Conservation (phyloP, 2,329 filamentous ascomycete genomes). For the Fonsecaea nubica region DNA sequence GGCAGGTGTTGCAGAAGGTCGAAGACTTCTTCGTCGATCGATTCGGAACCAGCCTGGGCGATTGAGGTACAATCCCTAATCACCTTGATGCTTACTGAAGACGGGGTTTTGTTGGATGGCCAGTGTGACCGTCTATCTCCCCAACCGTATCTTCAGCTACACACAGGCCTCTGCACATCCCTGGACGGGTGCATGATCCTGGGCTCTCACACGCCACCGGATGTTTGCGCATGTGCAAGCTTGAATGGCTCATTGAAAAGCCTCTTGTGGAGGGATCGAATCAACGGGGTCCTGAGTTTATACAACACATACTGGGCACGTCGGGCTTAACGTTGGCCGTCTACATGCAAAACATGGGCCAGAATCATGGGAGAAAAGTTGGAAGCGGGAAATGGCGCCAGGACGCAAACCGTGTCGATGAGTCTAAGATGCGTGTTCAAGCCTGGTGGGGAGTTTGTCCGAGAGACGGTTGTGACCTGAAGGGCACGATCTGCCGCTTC, state of each 20-base stretch:
- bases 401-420: neutral
- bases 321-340: neutral
- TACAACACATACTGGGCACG: neutral
- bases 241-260: neutral
- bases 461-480: neutral
- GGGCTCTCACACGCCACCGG: neutral
- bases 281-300: neutral
- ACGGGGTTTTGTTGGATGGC: neutral
- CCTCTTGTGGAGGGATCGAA: neutral
- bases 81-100: neutral
- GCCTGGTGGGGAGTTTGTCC: neutral
- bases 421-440: neutral
- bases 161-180: neutral
- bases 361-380: neutral
- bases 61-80: conserved; percentile 25
- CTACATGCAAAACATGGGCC: neutral
- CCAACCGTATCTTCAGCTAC: neutral
- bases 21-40: conserved; percentile 47
- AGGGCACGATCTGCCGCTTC: neutral
- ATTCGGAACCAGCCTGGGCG: conserved; percentile 37
- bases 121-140: neutral
- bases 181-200: neutral
- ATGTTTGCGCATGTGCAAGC: neutral
- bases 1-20: conserved; percentile 48
- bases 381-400: neutral